Percentiles rank a stretch among this genome's conserved stretches.
Conservation (phyloP, 129 eudicot genomes). For the Rutidosis leptorrhynchoides region DNA sequence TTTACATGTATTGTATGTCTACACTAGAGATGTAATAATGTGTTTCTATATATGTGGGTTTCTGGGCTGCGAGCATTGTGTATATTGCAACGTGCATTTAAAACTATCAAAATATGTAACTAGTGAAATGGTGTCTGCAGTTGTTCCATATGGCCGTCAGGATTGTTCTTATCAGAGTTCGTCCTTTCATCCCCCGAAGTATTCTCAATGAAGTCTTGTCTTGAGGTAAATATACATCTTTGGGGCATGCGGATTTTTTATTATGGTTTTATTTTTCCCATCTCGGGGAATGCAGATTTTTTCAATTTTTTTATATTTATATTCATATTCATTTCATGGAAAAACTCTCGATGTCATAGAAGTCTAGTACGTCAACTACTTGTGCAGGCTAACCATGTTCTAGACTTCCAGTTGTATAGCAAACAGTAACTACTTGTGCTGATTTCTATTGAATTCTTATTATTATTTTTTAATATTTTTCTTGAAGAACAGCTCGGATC, state of each 20-base stretch:
- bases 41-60: background rate
- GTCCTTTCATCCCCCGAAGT: constrained; percentile 78
- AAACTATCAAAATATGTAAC: background rate
- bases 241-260: background rate
- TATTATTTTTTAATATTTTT: constrained; percentile 2
- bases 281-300: background rate
- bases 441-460: background rate
- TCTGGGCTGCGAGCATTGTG: background rate
- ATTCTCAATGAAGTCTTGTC: constrained; percentile 71
- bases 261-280: background rate
- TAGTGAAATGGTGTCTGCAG: constrained; percentile 39
- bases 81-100: constrained; percentile 10
- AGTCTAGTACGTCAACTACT: background rate
- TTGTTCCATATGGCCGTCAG: constrained; percentile 94
- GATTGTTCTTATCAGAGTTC: constrained; percentile 87
- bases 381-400: constrained; percentile 14
- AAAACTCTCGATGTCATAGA: constrained; percentile 17
- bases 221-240: constrained; percentile 60
- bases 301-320: background rate
- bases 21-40: background rate
- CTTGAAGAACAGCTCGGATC: constrained; percentile 73
- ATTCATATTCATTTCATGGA: background rate
- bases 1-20: background rate
- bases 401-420: background rate
- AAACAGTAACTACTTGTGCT: constrained; percentile 10